Evolutionary conservation across 768 basidiomycete genomes (phyloP).

Genomic region (Fomitopsis pulvina): DNA sequence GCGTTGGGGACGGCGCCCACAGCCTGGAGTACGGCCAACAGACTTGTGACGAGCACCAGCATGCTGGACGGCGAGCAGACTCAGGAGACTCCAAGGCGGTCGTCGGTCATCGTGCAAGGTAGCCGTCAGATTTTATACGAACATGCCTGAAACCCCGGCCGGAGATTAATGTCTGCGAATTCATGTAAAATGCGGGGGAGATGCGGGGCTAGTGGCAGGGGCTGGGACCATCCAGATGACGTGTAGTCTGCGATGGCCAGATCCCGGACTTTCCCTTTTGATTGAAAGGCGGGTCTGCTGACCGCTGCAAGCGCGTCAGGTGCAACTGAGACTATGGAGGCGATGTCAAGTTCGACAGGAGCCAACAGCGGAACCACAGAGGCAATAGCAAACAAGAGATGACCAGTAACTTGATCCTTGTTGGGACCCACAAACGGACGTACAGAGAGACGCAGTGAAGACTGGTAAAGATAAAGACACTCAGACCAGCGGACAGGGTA

Average conservation of each 20-base stretch:
- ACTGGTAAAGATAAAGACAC: too few species aligned
- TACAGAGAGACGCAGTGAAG: too few species aligned
- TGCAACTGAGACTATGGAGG: too few species aligned
- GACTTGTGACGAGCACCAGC: not conserved
- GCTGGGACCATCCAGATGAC: not conserved
- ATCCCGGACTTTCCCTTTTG: not conserved
- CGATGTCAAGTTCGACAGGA: too few species aligned
- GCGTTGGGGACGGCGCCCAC: conserved; percentile 1
- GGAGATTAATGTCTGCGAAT: not conserved
- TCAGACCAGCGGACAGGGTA: too few species aligned
- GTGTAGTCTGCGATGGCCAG: not conserved
- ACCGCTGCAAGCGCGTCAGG: not conserved
- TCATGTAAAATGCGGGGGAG: not conserved
- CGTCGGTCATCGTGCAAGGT: not conserved
- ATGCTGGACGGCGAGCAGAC: not conserved
- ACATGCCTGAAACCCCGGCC: not conserved
- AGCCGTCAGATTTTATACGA: not conserved
- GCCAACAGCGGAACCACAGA: too few species aligned
- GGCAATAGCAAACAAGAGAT: too few species aligned
- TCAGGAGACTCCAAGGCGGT: not conserved
- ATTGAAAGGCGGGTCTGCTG: not conserved
- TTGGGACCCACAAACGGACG: too few species aligned
- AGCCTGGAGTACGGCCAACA: not conserved
- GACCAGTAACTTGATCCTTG: too few species aligned
- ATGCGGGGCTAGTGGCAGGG: not conserved